Percentiles rank a stretch among this genome's conserved stretches.
Evolutionary conservation across 2,329 filamentous ascomycete genomes (phyloP).

Genomic region (Alternaria sp.): DNA sequence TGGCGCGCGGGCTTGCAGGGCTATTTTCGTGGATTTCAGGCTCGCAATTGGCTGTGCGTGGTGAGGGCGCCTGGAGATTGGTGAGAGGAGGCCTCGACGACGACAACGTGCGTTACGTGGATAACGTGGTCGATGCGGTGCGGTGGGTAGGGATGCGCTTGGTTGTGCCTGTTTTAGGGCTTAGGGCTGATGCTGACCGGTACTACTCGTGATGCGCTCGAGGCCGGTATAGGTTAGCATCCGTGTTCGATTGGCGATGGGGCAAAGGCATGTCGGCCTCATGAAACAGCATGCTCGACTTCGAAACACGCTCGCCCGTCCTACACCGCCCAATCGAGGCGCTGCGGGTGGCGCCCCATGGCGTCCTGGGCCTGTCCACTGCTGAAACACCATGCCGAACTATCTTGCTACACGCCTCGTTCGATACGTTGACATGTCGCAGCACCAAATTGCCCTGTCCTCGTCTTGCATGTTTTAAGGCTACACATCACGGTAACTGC

Average conservation of each 20-base stretch:
- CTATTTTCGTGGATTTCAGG: constrained; percentile 25
- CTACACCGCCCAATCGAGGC: constrained; percentile 18
- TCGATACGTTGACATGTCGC: constrained; percentile 17
- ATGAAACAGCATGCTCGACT: constrained; percentile 11
- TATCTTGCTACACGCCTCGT: constrained; percentile 20
- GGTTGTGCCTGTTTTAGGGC: constrained; percentile 21
- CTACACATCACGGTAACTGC: neutral
- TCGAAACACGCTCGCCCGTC: constrained; percentile 34
- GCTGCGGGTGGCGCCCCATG: constrained; percentile 3
- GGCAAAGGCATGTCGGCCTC: constrained; percentile 10
- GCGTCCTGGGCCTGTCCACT: neutral
- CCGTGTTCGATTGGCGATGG: constrained; percentile 26
- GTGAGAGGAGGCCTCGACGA: neutral
- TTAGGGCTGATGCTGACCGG: constrained; percentile 31
- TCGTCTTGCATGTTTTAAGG: constrained; percentile 7
- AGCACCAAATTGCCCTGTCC: constrained; percentile 16
- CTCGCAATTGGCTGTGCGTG: constrained; percentile 9
- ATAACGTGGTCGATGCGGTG: constrained; percentile 5
- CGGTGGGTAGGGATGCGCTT: constrained; percentile 11
- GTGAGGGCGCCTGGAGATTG: neutral
- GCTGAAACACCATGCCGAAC: constrained; percentile 26
- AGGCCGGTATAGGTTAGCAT: constrained; percentile 1
- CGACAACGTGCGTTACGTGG: constrained; percentile 2
- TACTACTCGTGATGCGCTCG: constrained; percentile 21
- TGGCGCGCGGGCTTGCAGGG: constrained; percentile 15